Percentiles rank a stretch among this genome's conserved stretches.
phyloP scores from a whole-genome alignment of 2,329 filamentous ascomycete species.

The Aspergillus quadrilineatus region DNA sequence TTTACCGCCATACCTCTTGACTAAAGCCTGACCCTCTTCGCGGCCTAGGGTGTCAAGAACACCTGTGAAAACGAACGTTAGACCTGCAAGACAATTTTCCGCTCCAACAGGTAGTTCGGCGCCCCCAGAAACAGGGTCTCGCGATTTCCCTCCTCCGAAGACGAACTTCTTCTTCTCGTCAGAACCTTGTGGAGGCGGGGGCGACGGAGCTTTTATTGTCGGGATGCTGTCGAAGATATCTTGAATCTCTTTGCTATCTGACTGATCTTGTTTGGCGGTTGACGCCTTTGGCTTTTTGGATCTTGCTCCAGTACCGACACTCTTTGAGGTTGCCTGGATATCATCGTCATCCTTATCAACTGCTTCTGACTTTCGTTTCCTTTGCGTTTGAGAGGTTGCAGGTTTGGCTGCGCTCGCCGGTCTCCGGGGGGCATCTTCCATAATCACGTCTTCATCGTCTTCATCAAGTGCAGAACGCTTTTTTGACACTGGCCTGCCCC shows the following conservation, averaged over 20 bases:
- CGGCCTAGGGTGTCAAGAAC: conserved; percentile 76
- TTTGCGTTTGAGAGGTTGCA: conserved; percentile 36
- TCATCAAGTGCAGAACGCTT: conserved; percentile 32
- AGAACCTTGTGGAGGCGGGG: conserved; percentile 76
- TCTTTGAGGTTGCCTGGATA: conserved; percentile 60
- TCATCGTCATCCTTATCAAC: conserved; percentile 54
- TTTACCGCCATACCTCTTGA: conserved; percentile 94
- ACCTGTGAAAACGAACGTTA: conserved; percentile 95
- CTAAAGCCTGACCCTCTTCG: conserved; percentile 79
- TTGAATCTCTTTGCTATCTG: conserved; percentile 71
- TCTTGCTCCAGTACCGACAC: conserved; percentile 43
- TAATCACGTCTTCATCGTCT: conserved; percentile 50
- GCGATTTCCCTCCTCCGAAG: conserved; percentile 62
- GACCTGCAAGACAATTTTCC: conserved; percentile 84
- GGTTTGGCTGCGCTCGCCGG: conserved; percentile 50
- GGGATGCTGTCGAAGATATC: conserved; percentile 87
- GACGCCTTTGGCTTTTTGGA: conserved; percentile 55
- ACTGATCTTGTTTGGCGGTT: conserved; percentile 63
- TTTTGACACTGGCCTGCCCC: conserved; percentile 44
- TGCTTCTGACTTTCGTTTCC: conserved; percentile 60
- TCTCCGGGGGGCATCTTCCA: conserved; percentile 51
- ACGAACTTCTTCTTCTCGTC: conserved; percentile 72
- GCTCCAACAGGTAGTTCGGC: conserved; percentile 77
- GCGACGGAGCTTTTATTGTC: conserved; percentile 76
- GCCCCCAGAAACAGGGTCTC: conserved; percentile 62